Evolutionary conservation across 23 red algal genomes (phyloP).

Genomic region (Agarophyton chilense): DNA sequence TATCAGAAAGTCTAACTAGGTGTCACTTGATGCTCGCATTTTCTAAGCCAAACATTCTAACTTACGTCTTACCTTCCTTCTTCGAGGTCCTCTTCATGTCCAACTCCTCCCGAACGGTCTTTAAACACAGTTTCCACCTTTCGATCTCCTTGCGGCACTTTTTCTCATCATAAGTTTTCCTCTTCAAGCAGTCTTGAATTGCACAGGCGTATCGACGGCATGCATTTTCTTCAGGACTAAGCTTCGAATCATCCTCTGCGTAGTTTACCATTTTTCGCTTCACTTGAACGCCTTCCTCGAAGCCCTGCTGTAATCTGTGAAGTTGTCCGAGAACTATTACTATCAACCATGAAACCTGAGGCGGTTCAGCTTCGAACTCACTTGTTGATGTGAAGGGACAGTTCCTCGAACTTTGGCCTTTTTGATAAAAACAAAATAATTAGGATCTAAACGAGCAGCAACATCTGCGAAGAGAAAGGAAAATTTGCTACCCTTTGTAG

Average conservation of each 20-base stretch:
- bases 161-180: conserved; percentile 60
- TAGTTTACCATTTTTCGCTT: background rate
- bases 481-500: too few species aligned
- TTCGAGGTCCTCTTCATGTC: too few species aligned
- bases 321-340: background rate
- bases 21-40: background rate
- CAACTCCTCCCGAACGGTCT: conserved; percentile 17
- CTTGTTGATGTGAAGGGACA: too few species aligned
- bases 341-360: too few species aligned
- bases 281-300: background rate
- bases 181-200: conserved; percentile 58
- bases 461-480: too few species aligned
- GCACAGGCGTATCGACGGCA: conserved; percentile 67
- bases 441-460: too few species aligned
- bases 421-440: too few species aligned
- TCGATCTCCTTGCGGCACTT: conserved; percentile 64
- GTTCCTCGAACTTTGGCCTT: too few species aligned
- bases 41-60: background rate
- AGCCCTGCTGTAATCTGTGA: background rate
- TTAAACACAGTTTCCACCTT: conserved; percentile 43
- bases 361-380: too few species aligned
- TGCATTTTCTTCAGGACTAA: conserved; percentile 61
- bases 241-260: background rate
- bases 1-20: background rate
- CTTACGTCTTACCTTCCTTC: background rate